Base-by-base conservation (phyloP, 306 rosid species). In the Lablab purpureus region DNA sequence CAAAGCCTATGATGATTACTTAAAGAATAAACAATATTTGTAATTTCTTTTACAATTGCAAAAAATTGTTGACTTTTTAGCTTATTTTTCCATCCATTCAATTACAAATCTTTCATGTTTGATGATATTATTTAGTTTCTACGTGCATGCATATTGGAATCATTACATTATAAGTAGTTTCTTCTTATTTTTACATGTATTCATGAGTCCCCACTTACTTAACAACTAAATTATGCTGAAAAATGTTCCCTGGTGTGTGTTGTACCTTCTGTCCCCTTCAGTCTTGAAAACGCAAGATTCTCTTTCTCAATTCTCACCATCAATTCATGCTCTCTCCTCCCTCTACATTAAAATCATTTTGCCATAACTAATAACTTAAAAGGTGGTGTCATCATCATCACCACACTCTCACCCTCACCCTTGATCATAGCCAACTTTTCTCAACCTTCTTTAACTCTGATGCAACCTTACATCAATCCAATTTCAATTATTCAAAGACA, bases 381-480 rank as follows among this genome's bases (percentile, higher is more conserved):
- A 54, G 60, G 28, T 4, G 11, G 15, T 32, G 66, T 27, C 66
- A 25, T 13, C 64, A 11, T 23, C 40, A 5, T 59, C 40, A 25
- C 10, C 63, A 55, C 58, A 52, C 59, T 17, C 40, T 6, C 85
- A 56, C 60, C 2, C 9, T 15, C 49, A 30, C 8, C 32, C 47
- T 4, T 19, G 45, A 32, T 19, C 6, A 63, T 34, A 34, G 3
- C 12, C 76, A 19, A 41, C 32, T n/a, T 32, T 72, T 77, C 25
- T 28, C 66, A 81, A 59, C 81, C 77, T 78, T 69, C 78, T 45
- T 68, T 78, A 67, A 72, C 23, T 76, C 30, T 49, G 19, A 75
- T 74, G 25, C 54, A 40, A 21, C 40, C 74, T 46, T 25, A 67
- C 36, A 41, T 6, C 7, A 67, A 25, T 68, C 37, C 37, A 69